Base-by-base conservation (phyloP, 768 basidiomycete genomes). In the Suillus placidus region DNA sequence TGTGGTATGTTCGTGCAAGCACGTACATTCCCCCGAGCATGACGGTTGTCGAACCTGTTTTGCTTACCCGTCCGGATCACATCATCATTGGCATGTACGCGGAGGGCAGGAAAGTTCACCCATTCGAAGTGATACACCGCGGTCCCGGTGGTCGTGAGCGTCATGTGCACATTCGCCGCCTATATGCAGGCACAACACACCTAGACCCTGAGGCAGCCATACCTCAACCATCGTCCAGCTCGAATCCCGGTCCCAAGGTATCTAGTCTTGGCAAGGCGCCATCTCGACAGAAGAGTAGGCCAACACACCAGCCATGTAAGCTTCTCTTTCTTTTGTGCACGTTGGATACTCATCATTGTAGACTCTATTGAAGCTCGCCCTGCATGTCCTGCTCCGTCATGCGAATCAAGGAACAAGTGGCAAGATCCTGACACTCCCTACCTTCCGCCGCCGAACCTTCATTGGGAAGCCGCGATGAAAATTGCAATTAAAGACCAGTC, bases 161-260 rank as follows among this genome's bases (percentile, higher is more conserved):
- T 56, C 63, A 64, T n/a, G 9, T 45, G 0, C n/a, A 61, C 16
- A 20, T 40, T 57, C 40, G 3, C 34, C 20, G 4, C 23, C 35
- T 35, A 30, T 64, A 64, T n/a, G 34, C 45, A 38, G 62, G 62
- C 2, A 32, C 12, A 40, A 54, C 6, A 20, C 20, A 56, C 55
- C 10, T 37, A 62, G 35, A 34, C 35, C 49, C 34, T 2, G 2
- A 6, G n/a, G 6, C n/a, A 7, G 45, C 8, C 35, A n/a, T 9
- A 9, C 35, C 55, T 37, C 62, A 55, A 23, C 62, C 62, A 37
- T 57, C 4, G 13, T 57, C n/a, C 55, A 57, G 55, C n/a, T 57
- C 13, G 1, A 56, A n/a, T 63, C 2, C 34, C 6, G 49, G 16
- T 38, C 37, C 45, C 12, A 62, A 49, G 30, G 52, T 0, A 23